phyloP scores from a whole-genome alignment of 139 green algal species.

The Tetradesmus lagerheimii region DNA sequence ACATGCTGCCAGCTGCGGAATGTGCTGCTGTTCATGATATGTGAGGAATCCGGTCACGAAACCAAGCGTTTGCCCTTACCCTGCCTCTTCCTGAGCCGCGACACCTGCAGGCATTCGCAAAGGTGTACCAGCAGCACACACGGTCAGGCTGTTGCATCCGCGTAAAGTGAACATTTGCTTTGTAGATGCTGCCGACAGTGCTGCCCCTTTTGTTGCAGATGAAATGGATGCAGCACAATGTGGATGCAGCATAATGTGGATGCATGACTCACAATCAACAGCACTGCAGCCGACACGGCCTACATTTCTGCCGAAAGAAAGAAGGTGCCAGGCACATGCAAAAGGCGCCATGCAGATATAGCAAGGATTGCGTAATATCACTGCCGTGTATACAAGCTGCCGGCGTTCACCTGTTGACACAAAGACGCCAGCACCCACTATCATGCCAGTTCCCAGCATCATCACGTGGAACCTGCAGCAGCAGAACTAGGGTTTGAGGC shows the following conservation, averaged over 20 bases:
- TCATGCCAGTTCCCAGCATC: slow-evolving; percentile 49
- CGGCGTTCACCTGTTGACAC: slow-evolving; percentile 33
- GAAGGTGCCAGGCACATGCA: no score
- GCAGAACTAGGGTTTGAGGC: neutral
- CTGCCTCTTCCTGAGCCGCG: slow-evolving; percentile 57
- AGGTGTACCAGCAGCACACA: neutral
- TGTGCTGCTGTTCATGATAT: neutral
- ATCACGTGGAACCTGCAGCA: slow-evolving; percentile 31
- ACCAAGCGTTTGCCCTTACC: slow-evolving; percentile 22
- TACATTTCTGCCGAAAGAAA: no score
- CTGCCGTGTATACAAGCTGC: no score
- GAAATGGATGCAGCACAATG: no score
- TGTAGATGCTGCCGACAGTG: no score
- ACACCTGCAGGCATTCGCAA: slow-evolving; percentile 69
- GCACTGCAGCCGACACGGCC: neutral
- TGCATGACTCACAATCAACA: no score
- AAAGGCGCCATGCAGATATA: no score
- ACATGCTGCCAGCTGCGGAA: neutral
- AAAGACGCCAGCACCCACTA: slow-evolving; percentile 85
- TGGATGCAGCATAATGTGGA: no score
- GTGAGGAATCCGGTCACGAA: neutral
- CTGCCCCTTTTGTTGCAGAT: no score
- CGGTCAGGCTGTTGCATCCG: neutral
- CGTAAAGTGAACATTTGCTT: no score
- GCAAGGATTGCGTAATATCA: no score